Evolutionary conservation across 2,329 filamentous ascomycete genomes (phyloP).

Genomic region (Arthrobotrys sphaeroides): DNA sequence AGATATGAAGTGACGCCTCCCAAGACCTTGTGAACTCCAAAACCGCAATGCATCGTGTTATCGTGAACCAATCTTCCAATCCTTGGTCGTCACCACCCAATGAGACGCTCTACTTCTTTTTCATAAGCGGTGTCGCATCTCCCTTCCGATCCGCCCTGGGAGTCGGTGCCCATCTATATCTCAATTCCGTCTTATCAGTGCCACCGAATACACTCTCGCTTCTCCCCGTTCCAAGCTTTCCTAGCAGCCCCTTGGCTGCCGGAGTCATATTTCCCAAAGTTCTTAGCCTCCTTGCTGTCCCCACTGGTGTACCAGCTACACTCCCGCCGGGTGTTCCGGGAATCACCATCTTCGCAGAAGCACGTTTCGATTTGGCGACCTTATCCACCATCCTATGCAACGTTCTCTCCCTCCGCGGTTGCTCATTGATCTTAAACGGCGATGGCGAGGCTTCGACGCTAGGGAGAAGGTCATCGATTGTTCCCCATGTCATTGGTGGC

Average conservation of each 20-base stretch:
- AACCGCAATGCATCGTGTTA: neutral
- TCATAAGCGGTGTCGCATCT: constrained; percentile 44
- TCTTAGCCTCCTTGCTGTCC: constrained; percentile 63
- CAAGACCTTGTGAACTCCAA: constrained; percentile 7
- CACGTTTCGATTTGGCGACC: constrained; percentile 76
- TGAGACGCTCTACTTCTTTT: constrained; percentile 5
- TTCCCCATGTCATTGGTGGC: constrained; percentile 61
- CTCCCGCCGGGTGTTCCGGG: constrained; percentile 69
- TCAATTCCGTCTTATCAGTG: constrained; percentile 24
- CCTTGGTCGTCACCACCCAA: neutral
- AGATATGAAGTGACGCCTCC: neutral
- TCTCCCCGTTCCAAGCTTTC: constrained; percentile 64
- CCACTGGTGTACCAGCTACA: constrained; percentile 67
- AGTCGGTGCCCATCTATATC: constrained; percentile 55
- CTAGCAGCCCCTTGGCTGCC: constrained; percentile 75
- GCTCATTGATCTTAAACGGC: constrained; percentile 81
- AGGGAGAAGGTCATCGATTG: constrained; percentile 60
- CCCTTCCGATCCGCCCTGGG: constrained; percentile 52
- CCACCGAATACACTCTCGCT: constrained; percentile 49
- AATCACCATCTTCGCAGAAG: constrained; percentile 65
- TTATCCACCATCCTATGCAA: constrained; percentile 88
- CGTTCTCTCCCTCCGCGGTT: constrained; percentile 78
- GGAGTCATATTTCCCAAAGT: constrained; percentile 70
- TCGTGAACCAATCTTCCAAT: neutral
- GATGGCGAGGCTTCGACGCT: constrained; percentile 68